Evolutionary conservation across 345 rosid species (phyloP).

Genomic region (Salix viminalis): DNA sequence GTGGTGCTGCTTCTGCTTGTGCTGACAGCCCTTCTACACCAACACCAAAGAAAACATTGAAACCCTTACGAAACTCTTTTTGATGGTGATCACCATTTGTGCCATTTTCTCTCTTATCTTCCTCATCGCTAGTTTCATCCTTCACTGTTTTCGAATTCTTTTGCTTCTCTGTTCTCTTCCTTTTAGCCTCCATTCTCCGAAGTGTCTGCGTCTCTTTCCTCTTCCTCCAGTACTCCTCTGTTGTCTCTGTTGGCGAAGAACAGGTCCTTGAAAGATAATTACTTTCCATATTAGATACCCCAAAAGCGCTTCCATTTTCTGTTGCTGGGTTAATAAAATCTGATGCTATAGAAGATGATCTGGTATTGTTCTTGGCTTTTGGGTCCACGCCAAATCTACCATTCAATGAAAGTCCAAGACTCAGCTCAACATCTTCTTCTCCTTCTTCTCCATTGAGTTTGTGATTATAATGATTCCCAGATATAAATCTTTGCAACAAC

Average conservation of each 20-base stretch:
- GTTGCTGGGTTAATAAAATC: slow-evolving; percentile 37
- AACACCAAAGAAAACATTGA: slow-evolving; percentile 1
- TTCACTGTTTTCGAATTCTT: slow-evolving; percentile 35
- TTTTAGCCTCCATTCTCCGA: slow-evolving; percentile 71
- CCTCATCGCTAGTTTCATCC: slow-evolving; percentile 28
- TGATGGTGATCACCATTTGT: neutral
- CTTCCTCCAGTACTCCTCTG: slow-evolving; percentile 70
- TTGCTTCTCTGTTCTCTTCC: slow-evolving; percentile 75
- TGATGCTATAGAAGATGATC: slow-evolving; percentile 62
- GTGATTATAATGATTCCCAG: slow-evolving; percentile 22
- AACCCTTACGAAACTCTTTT: slow-evolving; percentile 1
- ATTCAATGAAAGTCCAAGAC: slow-evolving; percentile 68
- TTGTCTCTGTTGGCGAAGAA: slow-evolving; percentile 59
- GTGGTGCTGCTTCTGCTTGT: slow-evolving; percentile 2
- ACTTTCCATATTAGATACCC: slow-evolving; percentile 15
- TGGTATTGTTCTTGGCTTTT: slow-evolving; percentile 36
- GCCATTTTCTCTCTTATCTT: slow-evolving; percentile 21
- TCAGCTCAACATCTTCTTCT: slow-evolving; percentile 55
- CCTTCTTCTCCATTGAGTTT: slow-evolving; percentile 20
- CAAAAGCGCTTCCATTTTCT: slow-evolving; percentile 15
- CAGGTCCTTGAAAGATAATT: slow-evolving; percentile 45
- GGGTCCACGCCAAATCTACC: slow-evolving; percentile 87
- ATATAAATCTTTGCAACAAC: slow-evolving; percentile 42
- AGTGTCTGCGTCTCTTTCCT: slow-evolving; percentile 60
- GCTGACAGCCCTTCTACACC: slow-evolving; percentile 9